These are phyloP conservation scores for Perkinsus olseni DNA, from an alignment of 169 alveolate genomes.

Conservation along the genomic window DNA sequence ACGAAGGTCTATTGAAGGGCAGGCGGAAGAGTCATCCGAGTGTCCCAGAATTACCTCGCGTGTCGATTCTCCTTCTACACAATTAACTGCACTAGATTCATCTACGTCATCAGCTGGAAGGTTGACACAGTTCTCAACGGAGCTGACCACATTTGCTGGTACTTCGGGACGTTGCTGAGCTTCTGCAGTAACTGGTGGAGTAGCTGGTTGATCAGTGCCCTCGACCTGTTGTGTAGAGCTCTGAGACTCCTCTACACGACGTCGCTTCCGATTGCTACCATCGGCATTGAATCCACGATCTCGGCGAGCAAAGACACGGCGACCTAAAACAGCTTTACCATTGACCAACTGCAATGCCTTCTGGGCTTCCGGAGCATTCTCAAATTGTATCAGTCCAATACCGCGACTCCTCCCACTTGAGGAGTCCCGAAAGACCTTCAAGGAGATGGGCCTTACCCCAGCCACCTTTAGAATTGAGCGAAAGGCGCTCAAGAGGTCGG, in stretches of 20 bases:
- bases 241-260: background rate
- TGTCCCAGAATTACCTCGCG: no score
- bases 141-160: no score
- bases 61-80: no score
- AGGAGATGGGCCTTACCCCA: background rate
- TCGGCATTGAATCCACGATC: background rate
- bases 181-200: no score
- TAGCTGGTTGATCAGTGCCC: no score
- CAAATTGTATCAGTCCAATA: background rate
- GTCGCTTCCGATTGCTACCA: background rate
- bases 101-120: no score
- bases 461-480: background rate
- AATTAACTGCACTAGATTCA: no score
- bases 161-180: no score
- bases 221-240: background rate
- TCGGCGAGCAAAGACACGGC: background rate
- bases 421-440: background rate
- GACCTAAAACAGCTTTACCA: background rate
- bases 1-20: no score
- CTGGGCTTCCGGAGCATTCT: background rate
- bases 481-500: background rate
- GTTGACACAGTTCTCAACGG: no score
- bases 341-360: background rate
- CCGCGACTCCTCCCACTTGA: background rate
- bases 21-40: background rate